phyloP scores from a whole-genome alignment of 495 filamentous ascomycete species.

The Wilcoxina mikolae region DNA sequence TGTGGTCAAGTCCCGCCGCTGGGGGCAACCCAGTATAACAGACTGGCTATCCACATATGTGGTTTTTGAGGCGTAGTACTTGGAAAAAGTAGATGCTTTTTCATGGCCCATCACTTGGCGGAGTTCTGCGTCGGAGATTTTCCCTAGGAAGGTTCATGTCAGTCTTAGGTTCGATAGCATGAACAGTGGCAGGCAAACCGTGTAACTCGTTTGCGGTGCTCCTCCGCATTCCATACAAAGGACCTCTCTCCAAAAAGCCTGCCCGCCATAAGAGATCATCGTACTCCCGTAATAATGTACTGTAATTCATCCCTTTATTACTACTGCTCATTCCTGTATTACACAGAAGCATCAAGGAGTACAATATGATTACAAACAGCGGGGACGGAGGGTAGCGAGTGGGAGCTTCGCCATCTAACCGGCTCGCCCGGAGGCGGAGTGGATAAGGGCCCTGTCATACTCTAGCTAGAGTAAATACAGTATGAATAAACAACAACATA shows the following conservation, averaged over 20 bases:
- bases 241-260: background rate
- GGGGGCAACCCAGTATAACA: background rate
- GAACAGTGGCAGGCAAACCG: background rate
- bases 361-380: no score
- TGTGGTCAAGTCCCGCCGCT: background rate
- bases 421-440: no score
- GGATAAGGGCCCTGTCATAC: no score
- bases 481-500: no score
- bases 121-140: background rate
- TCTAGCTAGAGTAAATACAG: no score
- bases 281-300: background rate
- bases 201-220: background rate
- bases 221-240: background rate
- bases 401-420: no score
- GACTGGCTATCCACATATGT: background rate
- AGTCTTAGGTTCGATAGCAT: background rate
- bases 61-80: background rate
- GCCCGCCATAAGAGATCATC: background rate
- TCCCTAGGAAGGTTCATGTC: background rate
- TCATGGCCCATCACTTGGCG: background rate
- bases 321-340: background rate
- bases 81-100: background rate
- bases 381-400: no score
- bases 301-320: background rate
- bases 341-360: no score